Base-by-base conservation (phyloP, 768 basidiomycete species). In the Tylopilus plumbeoviolaceoides region DNA sequence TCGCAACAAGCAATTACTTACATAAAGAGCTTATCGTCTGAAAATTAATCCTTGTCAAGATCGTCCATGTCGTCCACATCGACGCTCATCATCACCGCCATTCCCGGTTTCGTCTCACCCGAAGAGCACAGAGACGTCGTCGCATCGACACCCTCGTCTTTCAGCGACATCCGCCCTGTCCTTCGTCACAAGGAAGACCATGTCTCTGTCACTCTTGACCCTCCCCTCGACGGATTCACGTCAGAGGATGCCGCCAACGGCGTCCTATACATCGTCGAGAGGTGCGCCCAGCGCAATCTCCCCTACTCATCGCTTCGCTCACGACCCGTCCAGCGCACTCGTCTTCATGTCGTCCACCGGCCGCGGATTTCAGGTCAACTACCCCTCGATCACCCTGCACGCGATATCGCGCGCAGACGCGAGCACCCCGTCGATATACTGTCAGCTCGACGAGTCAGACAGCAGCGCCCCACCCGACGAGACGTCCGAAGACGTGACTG, bases 381-480 rank as follows among this genome's bases (percentile, higher is more conserved):
- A 95, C 68, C 92, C 91, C 10, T 76, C 86, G 6, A 89, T 99
- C 64, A 95, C 92, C 1, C 80, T 99, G 2, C 97, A 99, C 62
- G 97, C 97, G 23, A 80, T 95, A 49, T 91, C 93, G 1, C 85
- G 92, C 42, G 77, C 79, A 3, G 80, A 82, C 40, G 53, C 47
- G 2, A 54, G 71, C 9, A 77, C 75, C 0, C 84, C 89, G 4
- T 87, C 83, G 7, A 80, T 98, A 65, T 98, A 98, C 70, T 97
- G 94, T 66, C 97, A 99, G 60, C 80, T 98, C 11, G 95, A 97
- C 60, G 91, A 91, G 46, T 70, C 72, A n/a, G 72, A 44, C 46
- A 47, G 9, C 31, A 31, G 63, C 71, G 64, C 58, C 64, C 49
- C 73, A 72, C 60, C 60, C 73, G 61, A 67, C 55, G 65, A 73